Evolutionary conservation across 2,329 filamentous ascomycete genomes (phyloP), one percentile per base, ranked within the genome.

Genomic region (Didymella lethalis): DNA sequence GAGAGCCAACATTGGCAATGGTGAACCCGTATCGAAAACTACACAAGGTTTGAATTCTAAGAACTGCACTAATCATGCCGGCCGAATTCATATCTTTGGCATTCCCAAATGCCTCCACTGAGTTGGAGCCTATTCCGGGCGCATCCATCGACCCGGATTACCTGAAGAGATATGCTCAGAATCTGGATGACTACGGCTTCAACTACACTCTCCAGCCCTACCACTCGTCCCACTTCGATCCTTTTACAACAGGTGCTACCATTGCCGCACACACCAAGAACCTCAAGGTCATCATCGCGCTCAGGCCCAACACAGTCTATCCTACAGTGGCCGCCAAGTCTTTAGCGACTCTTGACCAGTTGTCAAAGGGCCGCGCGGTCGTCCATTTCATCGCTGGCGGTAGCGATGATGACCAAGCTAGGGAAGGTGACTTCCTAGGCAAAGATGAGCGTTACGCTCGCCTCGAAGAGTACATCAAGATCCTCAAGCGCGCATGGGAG

Each of bases 381-480:
- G 86, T 87, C 11, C 86, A 88, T 65, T 86, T 88, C 67, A 88
- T 88, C 62, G 86, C 86, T 0, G 86, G 86, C 28, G 86, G 86
- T 47, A 86, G 81, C 56, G 86, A 88, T 54, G 81, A 73, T 2
- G 86, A 88, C 61, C 86, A 88, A 70, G 85, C 84, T 0, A 80
- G 79, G 26, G 86, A 88, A 69, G 86, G 86, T 11, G 86, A 88
- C 62, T 87, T 86, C 65, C 67, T 87, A 2, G 78, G 67, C 69
- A 88, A 88, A 66, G 81, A 84, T 10, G 76, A 87, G 68, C 82
- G 86, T 8, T 88, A 88, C 63, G 83, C 68, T 10, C 82, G 86
- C 0, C 76, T 86, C 6, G 85, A 87, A 68, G 86, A 88, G 63
- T 88, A 88, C 73, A 87, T 88, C 76, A 79, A 78, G 61, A 88